phyloP scores from a whole-genome alignment of 495 filamentous ascomycete genomes.

The Daldinia vernicosa region DNA sequence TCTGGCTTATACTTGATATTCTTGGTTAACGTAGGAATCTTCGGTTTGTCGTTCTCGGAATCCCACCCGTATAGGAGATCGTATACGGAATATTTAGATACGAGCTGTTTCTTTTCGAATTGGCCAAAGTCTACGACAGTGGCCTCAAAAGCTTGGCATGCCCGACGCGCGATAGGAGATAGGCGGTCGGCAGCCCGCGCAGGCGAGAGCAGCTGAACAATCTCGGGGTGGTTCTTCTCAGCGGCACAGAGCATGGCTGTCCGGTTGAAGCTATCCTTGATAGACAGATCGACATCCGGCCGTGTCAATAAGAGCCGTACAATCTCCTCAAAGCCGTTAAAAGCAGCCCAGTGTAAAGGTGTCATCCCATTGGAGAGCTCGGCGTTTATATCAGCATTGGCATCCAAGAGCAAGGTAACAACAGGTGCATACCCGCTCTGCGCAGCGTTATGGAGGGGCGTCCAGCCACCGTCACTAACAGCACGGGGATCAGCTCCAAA shows the following conservation, averaged over 20 bases:
- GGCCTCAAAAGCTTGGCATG: slow-evolving; percentile 69
- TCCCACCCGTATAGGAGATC: slow-evolving; percentile 71
- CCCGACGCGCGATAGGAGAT: slow-evolving; percentile 62
- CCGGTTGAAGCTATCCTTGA: slow-evolving; percentile 68
- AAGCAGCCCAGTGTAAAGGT: slow-evolving; percentile 69
- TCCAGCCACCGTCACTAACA: slow-evolving; percentile 69
- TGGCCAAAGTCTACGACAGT: slow-evolving; percentile 76
- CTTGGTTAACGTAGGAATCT: slow-evolving; percentile 62
- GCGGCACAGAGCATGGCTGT: slow-evolving; percentile 69
- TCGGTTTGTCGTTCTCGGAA: slow-evolving; percentile 62
- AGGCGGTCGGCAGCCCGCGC: slow-evolving; percentile 62
- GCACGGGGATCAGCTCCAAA: slow-evolving; percentile 64
- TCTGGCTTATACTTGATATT: slow-evolving; percentile 61
- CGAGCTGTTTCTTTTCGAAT: slow-evolving; percentile 69
- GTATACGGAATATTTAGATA: slow-evolving; percentile 64
- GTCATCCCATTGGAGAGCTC: slow-evolving; percentile 63
- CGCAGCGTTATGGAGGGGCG: slow-evolving; percentile 70
- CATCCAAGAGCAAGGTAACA: slow-evolving; percentile 58
- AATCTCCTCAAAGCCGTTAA: slow-evolving; percentile 66
- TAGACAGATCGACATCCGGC: slow-evolving; percentile 55
- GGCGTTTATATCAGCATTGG: slow-evolving; percentile 66
- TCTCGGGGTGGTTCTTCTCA: slow-evolving; percentile 65
- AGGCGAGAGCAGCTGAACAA: slow-evolving; percentile 65
- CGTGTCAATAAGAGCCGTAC: slow-evolving; percentile 63
- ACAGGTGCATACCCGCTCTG: slow-evolving; percentile 63